phyloP scores from a whole-genome alignment of 2,329 filamentous ascomycete species.

The Penicillium sp. region DNA sequence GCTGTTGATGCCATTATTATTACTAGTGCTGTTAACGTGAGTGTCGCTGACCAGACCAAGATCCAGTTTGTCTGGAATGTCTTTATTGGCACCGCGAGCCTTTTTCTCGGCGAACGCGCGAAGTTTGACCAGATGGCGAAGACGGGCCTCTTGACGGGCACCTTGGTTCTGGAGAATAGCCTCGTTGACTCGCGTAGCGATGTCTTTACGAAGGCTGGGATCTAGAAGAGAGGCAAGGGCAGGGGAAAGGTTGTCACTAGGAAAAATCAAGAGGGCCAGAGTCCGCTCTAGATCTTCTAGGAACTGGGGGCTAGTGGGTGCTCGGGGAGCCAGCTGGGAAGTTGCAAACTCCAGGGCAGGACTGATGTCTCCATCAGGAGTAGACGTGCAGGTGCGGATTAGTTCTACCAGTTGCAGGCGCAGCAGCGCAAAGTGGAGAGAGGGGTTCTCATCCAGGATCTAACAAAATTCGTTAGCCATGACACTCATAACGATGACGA shows the following conservation, averaged over 20 bases:
- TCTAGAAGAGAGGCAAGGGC: constrained; percentile 71
- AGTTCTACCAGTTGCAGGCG: constrained; percentile 90
- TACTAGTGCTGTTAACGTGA: constrained; percentile 10
- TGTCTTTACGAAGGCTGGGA: constrained; percentile 69
- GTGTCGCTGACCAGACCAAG: constrained; percentile 39
- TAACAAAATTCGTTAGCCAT: constrained; percentile 40
- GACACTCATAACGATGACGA: constrained; percentile 3
- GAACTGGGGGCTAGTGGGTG: constrained; percentile 73
- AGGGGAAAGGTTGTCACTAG: constrained; percentile 69
- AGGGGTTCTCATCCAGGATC: constrained; percentile 79
- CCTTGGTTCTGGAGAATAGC: constrained; percentile 72
- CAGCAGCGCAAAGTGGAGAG: constrained; percentile 82
- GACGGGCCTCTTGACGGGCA: constrained; percentile 68
- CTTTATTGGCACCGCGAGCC: constrained; percentile 44
- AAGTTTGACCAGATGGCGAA: constrained; percentile 73
- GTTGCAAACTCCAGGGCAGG: constrained; percentile 83
- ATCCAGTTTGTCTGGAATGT: constrained; percentile 43
- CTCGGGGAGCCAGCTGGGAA: constrained; percentile 77
- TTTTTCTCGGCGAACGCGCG: constrained; percentile 74
- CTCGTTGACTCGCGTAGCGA: constrained; percentile 85
- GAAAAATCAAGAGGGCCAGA: constrained; percentile 86
- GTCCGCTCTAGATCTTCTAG: constrained; percentile 83
- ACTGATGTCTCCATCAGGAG: constrained; percentile 64
- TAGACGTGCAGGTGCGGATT: constrained; percentile 68
- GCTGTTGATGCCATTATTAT: constrained; percentile 26